Evolutionary conservation across 768 basidiomycete species (phyloP).

Genomic region (Antrodiella citrinella): DNA sequence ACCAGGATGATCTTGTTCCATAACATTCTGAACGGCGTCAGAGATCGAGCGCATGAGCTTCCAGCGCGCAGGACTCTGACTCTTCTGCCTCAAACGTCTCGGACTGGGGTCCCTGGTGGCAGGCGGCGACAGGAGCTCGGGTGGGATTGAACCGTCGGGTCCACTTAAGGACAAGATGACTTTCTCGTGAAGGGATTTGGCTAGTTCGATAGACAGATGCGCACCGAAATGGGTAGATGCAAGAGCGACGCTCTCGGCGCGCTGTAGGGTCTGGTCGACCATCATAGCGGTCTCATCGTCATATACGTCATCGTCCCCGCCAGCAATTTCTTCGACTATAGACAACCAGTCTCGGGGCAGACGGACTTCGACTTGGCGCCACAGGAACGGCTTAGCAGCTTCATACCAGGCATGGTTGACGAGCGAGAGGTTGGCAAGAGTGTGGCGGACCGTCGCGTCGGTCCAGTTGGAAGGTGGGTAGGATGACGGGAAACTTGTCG

Average conservation of each 20-base stretch:
- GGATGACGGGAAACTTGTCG: slow-evolving; percentile 66
- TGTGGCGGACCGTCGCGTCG: slow-evolving; percentile 54
- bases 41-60: slow-evolving; percentile 72
- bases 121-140: slow-evolving; percentile 69
- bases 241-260: slow-evolving; percentile 55
- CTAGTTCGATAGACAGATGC: slow-evolving; percentile 29
- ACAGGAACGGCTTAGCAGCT: slow-evolving; percentile 84
- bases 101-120: slow-evolving; percentile 83
- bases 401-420: slow-evolving; percentile 73
- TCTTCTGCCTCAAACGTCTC: slow-evolving; percentile 63
- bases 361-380: slow-evolving; percentile 76
- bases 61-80: slow-evolving; percentile 80
- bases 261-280: slow-evolving; percentile 60
- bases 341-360: slow-evolving; percentile 81
- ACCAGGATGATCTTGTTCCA: slow-evolving; percentile 55
- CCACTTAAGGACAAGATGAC: slow-evolving; percentile 48
- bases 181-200: slow-evolving; percentile 48
- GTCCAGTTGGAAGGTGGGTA: slow-evolving; percentile 63
- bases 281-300: slow-evolving; percentile 51
- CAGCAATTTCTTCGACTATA: slow-evolving; percentile 71
- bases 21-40: slow-evolving; percentile 65
- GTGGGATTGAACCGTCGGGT: slow-evolving; percentile 65
- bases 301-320: slow-evolving; percentile 50
- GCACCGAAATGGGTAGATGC: slow-evolving; percentile 32
- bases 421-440: slow-evolving; percentile 64